Base-by-base conservation (phyloP, 2,329 filamentous ascomycete genomes). In the Colletotrichum neosansevieriae region DNA sequence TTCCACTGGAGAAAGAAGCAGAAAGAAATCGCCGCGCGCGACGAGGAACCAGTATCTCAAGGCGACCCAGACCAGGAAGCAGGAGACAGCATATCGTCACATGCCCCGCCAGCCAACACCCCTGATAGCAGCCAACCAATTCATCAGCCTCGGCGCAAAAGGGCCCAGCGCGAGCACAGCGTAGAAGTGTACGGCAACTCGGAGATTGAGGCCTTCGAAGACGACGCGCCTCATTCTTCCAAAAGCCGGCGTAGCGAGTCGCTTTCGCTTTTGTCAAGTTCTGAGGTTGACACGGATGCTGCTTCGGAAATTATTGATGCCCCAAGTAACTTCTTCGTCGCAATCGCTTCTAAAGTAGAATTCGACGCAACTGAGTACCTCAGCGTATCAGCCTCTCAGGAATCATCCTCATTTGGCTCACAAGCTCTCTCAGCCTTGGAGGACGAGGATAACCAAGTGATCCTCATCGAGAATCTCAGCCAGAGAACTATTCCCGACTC, bases 401-500 rank as follows among this genome's bases (percentile, higher is more conserved):
- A 78, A 50, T 71, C 70, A 29, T 77, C 75, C 36, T 74, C 71
- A 10, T 71, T 74, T 21, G 72, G 74, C 2, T 76, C 77, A 3
- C 77, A 79, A 45, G 71, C 76, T 13, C 21, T 82, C 9, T 76
- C 76, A 4, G 76, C 79, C 50, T 77, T 78, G 21, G 80, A 81
- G 53, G 75, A 76, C 42, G 72, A 77, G 54, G 79, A 80, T 69
- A 73, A 74, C 21, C 74, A 75, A 47, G 63, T 78, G 49, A 63
- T 72, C 11, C 58, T 82, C 63, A 70, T 75, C 17, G 73, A 75
- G 4, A 71, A 75, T 29, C 65, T 77, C 42, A 82, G 78, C 63
- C 75, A 78, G 60, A 71, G 71, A 29, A 83, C 80, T 3, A 80
- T 85, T 24, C 81, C 81, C 0, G 82, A 84, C 67, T 85, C 83